Evolutionary conservation across 2,329 filamentous ascomycete genomes (phyloP), one percentile per base, ranked within the genome.

Genomic region (Hymenoscyphus fructigenus): DNA sequence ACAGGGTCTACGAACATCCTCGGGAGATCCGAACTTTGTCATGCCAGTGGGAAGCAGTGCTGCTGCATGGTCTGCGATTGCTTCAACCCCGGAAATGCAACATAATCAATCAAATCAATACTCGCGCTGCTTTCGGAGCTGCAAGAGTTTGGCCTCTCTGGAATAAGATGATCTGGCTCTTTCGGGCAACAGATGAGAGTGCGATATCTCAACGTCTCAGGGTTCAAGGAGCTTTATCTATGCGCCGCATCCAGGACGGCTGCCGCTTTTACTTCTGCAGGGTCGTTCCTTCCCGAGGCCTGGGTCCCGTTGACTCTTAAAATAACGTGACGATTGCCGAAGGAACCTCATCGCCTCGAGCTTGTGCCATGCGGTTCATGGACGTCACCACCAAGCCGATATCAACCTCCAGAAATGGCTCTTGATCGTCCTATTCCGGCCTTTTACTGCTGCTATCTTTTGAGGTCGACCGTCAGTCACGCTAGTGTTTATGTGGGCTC

Each of bases 401-500:
- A 62, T 57, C 60, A 64, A 53, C 20, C 6, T 12, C 20, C 32
- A 56, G 26, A 59, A 58, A 76, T 76, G 74, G 59, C 73, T 5
- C 65, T 74, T 28, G 70, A 72, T 66, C 75, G 74, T 70, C 88
- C 83, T 0, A 92, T 98, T 26, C 94, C 94, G 10, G 89, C 93
- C 1, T 89, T 97, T 69, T 98, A 98, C 75, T 92, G 91, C 70
- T 96, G 95, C 75, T 98, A 99, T 76, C 85, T 98, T 17, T 85
- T 98, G 41, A 90, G 93, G 23, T 97, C 94, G 0, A 93, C 89
- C 0, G 84, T 93, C 10, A 84, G 86, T 57, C 88, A 87, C 32
- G 87, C 85, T 2, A 80, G 77, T 57, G 83, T 94, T 32, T 99
- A 99, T 77, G 90, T 98, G 62, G 95, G 95, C 61, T 96, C 92